A percentile compares a stretch with the other conserved stretches of the same genome.
These are phyloP conservation scores for Ilyonectria destructans DNA, from an alignment of 2,329 filamentous ascomycete species.

Conservation along the genomic window DNA sequence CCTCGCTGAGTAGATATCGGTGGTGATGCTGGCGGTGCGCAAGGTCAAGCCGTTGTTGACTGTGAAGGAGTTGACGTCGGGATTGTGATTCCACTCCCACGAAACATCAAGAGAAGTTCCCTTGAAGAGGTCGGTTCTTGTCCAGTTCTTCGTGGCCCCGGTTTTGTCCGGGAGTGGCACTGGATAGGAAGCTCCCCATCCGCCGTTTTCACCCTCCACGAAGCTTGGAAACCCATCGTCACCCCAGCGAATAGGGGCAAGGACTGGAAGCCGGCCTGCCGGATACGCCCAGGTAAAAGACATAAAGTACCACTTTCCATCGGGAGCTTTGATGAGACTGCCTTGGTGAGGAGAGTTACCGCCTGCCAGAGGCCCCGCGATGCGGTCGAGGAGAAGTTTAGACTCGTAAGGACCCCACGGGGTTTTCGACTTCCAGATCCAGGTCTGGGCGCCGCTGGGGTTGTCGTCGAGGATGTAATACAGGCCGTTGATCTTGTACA, in stretches of 20 bases:
- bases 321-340: slow-evolving; percentile 66
- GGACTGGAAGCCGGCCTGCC: slow-evolving; percentile 68
- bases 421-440: slow-evolving; percentile 62
- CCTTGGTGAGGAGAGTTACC: slow-evolving; percentile 66
- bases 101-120: background rate
- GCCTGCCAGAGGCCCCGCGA: slow-evolving; percentile 57
- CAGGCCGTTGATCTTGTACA: slow-evolving; percentile 70
- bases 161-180: background rate
- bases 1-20: background rate
- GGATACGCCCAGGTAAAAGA: slow-evolving; percentile 71
- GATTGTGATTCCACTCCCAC: slow-evolving; percentile 22
- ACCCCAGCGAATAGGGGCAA: slow-evolving; percentile 66
- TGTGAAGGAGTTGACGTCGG: background rate
- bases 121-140: background rate
- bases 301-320: slow-evolving; percentile 72
- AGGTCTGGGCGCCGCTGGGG: slow-evolving; percentile 60
- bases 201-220: background rate
- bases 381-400: slow-evolving; percentile 55
- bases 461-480: slow-evolving; percentile 69
- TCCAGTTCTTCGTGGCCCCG: background rate
- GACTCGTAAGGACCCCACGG: slow-evolving; percentile 67
- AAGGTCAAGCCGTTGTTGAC: background rate
- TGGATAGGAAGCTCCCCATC: background rate
- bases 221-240: slow-evolving; percentile 65
- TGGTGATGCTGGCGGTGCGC: background rate